phyloP scores from a whole-genome alignment of 2,329 filamentous ascomycete species.

The Sphaceloma murrayae region DNA sequence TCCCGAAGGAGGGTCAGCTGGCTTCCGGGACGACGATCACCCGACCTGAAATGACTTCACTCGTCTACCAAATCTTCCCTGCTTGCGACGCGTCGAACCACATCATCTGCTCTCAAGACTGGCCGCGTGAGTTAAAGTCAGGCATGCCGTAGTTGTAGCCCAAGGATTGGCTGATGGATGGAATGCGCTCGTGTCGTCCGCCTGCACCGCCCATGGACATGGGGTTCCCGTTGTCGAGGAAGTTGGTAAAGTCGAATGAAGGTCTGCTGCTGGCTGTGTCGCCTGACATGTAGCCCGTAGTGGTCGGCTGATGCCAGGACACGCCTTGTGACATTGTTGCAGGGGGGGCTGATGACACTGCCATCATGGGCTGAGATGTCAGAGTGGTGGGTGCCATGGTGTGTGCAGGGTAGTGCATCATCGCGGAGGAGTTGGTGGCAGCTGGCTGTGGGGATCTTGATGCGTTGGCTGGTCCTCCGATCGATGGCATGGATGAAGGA shows the following conservation, averaged over 20 bases:
- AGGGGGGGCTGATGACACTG: constrained; percentile 29
- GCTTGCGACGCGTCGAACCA: too few species aligned
- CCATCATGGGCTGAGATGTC: constrained; percentile 26
- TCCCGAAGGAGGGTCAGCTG: constrained; percentile 1
- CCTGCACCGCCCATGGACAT: background rate
- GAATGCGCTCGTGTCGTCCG: constrained; percentile 20
- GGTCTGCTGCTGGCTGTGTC: constrained; percentile 22
- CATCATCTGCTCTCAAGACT: background rate
- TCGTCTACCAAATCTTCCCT: too few species aligned
- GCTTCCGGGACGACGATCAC: constrained; percentile 8
- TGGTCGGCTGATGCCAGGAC: constrained; percentile 28
- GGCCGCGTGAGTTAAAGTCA: constrained; percentile 5
- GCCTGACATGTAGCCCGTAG: constrained; percentile 27
- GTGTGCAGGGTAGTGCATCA: constrained; percentile 26
- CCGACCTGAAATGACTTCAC: constrained; percentile 4
- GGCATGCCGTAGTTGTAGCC: constrained; percentile 16
- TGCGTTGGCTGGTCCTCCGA: constrained; percentile 21
- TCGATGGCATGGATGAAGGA: constrained; percentile 26
- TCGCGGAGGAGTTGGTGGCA: constrained; percentile 25
- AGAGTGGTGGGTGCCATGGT: constrained; percentile 28
- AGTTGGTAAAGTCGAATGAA: constrained; percentile 24
- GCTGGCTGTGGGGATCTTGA: constrained; percentile 26
- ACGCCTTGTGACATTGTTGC: constrained; percentile 22
- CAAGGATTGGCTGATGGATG: constrained; percentile 19
- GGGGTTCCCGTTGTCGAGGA: constrained; percentile 14